Evolutionary conservation across 176 grass and related monocot species (phyloP), one percentile per base, ranked within the genome.

Genomic region (Avena sativa): DNA sequence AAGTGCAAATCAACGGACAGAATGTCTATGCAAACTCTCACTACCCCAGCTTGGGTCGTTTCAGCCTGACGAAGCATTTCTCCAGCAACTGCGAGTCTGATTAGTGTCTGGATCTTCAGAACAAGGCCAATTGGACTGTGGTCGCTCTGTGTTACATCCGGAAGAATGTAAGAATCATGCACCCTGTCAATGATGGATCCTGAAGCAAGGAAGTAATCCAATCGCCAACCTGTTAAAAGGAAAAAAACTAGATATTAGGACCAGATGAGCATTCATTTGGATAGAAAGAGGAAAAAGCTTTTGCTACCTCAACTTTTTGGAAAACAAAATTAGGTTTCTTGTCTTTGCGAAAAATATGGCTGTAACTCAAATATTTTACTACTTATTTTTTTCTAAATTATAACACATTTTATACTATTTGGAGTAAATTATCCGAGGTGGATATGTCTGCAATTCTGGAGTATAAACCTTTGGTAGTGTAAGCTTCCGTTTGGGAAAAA

Each of bases 171-270:
- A 0, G 92, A 98, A 86, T 98, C 96, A 89, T 95, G 92, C 17
- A 91, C 84, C 81, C 88, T 88, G 79, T 86, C 84, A 0, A 53
- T 80, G 75, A 95, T 67, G 36, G 83, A 91, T 21, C 91, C 88
- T 48, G 92, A 98, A 1, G 84, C 90, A 46, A 95, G 91, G 92
- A 98, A 98, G 84, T 94, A 98, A 84, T 98, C 96, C 32, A 98
- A 34, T 40, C 86, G 81, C 92, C 90, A 98, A 59, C 96, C 96
- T 95, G 93, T 48, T 58, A 88, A 53, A 63, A 50, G 64, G 87
- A 55, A 1, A 71, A 72, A 46, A 65, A 6, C 40, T 7, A 83
- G 30, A 38, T 57, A 57, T 57, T 57, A 57, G 55, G 16, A 19
- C 17, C 6, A 57, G 16, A 13, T 19, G 4, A 65, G 19, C 17